A percentile compares a stretch with the other conserved stretches of the same genome.
These are phyloP conservation scores for Alternaria sp. DNA, from an alignment of 2,329 filamentous ascomycete genomes.

Conservation along the genomic window DNA sequence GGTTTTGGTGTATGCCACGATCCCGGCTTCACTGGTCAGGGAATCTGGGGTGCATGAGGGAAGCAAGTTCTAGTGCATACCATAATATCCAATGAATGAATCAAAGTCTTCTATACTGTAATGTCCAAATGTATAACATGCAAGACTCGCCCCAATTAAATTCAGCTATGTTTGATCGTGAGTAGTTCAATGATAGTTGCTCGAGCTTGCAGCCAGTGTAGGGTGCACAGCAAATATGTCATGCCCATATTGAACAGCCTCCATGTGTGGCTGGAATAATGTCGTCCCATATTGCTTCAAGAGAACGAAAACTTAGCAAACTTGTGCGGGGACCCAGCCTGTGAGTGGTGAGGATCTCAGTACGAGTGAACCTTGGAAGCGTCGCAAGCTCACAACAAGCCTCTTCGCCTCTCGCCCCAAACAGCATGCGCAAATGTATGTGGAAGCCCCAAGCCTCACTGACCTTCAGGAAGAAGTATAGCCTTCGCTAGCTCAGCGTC, in stretches of 20 bases:
- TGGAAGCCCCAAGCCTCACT: not conserved
- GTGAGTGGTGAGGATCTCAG: constrained; percentile 6
- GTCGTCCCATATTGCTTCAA: not conserved
- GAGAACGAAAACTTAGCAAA: not conserved
- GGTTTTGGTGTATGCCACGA: constrained; percentile 13
- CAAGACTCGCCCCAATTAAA: constrained; percentile 2
- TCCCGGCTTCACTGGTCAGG: constrained; percentile 18
- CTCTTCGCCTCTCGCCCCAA: not conserved
- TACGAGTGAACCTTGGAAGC: not conserved
- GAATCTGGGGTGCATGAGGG: constrained; percentile 19
- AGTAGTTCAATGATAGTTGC: constrained; percentile 12
- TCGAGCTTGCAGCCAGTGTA: constrained; percentile 14
- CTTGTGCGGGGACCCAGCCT: constrained; percentile 7
- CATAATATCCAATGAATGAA: constrained; percentile 7
- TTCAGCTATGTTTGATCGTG: constrained; percentile 6
- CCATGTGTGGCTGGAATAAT: not conserved
- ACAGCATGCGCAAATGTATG: constrained; percentile 3
- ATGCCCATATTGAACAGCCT: constrained; percentile 2
- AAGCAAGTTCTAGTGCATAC: constrained; percentile 4
- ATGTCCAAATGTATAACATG: constrained; percentile 4
- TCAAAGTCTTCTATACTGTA: constrained; percentile 9
- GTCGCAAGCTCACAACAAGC: constrained; percentile 4
- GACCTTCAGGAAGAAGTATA: constrained; percentile 21
- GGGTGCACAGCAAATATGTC: not conserved
- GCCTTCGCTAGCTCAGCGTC: constrained; percentile 4